phyloP scores from a whole-genome alignment of 345 rosid genomes.

The Conringia planisiliqua region DNA sequence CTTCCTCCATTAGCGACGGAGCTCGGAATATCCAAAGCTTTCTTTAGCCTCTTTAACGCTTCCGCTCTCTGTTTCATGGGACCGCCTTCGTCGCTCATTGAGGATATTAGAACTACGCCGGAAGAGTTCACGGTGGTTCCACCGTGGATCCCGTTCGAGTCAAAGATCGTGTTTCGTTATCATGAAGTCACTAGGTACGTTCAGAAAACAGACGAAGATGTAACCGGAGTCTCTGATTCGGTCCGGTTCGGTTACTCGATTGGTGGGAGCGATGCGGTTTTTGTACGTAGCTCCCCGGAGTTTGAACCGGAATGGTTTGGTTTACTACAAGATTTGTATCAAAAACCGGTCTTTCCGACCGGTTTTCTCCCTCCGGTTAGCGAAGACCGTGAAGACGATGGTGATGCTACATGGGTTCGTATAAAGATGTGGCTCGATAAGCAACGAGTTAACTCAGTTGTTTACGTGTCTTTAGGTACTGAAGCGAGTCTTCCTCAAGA shows the following conservation, averaged over 20 bases:
- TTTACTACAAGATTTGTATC: conserved; percentile 31
- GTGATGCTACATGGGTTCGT: conserved; percentile 25
- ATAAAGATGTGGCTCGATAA: conserved; percentile 42
- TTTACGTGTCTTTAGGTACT: conserved; percentile 49
- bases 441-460: conserved; percentile 36
- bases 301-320: conserved; percentile 55
- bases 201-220: conserved; percentile 42
- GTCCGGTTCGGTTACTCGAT: conserved; percentile 42
- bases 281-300: conserved; percentile 41
- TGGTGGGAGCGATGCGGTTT: conserved; percentile 35
- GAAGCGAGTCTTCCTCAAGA: conserved; percentile 35
- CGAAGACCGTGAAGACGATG: background rate
- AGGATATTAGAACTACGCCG: conserved; percentile 22
- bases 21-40: conserved; percentile 35
- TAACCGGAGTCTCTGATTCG: conserved; percentile 37
- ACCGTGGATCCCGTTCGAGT: conserved; percentile 44
- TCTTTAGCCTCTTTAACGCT: conserved; percentile 40
- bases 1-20: conserved; percentile 36
- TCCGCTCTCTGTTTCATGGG: conserved; percentile 34
- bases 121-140: conserved; percentile 49
- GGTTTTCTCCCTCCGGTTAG: conserved; percentile 45
- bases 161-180: conserved; percentile 36
- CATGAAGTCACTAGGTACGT: conserved; percentile 42
- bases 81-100: conserved; percentile 20
- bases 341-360: conserved; percentile 41